Percentiles rank a stretch among this genome's conserved stretches.
Conservation (phyloP, 2,329 filamentous ascomycete species). For the Cladosporium sp. region DNA sequence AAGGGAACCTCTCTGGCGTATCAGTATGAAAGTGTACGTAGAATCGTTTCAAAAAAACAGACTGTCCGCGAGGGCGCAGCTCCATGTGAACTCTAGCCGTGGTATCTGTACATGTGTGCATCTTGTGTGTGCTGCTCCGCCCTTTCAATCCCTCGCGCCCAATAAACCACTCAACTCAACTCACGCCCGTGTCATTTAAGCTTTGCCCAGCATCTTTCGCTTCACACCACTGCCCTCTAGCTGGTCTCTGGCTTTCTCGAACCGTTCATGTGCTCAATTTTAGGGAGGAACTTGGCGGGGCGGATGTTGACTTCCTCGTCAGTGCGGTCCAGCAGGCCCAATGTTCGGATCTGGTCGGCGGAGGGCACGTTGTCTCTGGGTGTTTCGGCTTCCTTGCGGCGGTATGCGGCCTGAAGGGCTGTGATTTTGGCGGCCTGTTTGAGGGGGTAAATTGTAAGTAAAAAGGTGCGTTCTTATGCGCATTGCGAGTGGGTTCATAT, state of each 20-base stretch:
- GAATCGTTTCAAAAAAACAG: slow-evolving; percentile 5
- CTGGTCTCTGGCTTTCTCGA: slow-evolving; percentile 14
- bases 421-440: slow-evolving; percentile 72
- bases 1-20: slow-evolving; percentile 23
- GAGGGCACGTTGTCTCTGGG: slow-evolving; percentile 73
- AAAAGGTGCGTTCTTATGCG: neutral
- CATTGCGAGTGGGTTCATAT: neutral
- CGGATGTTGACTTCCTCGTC: slow-evolving; percentile 68
- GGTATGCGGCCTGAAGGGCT: slow-evolving; percentile 80
- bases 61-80: slow-evolving; percentile 16
- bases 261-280: slow-evolving; percentile 23
- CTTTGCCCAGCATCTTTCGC: slow-evolving; percentile 21
- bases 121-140: slow-evolving; percentile 19
- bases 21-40: slow-evolving; percentile 9
- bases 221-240: slow-evolving; percentile 21
- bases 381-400: slow-evolving; percentile 73
- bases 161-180: neutral
- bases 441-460: neutral
- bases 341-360: slow-evolving; percentile 80
- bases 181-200: slow-evolving; percentile 19
- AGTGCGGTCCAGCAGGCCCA: slow-evolving; percentile 75
- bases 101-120: slow-evolving; percentile 18
- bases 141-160: neutral
- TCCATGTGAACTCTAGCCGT: slow-evolving; percentile 18
- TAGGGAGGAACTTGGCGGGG: slow-evolving; percentile 44